phyloP scores from a whole-genome alignment of 2,329 filamentous ascomycete genomes.

The Lachnellula suecica region DNA sequence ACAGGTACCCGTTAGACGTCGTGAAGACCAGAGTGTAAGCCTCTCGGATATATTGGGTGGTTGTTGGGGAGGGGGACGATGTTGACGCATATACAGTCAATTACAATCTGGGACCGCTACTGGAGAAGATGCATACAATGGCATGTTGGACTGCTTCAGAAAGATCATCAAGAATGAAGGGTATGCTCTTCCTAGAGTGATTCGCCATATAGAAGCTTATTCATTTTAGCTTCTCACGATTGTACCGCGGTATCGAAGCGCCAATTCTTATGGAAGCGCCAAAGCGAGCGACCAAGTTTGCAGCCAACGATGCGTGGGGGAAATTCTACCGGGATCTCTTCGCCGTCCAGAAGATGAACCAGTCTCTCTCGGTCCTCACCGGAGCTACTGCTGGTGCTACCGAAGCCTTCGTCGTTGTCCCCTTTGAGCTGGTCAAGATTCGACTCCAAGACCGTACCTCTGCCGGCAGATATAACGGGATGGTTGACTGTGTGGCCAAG shows the following conservation, averaged over 20 bases:
- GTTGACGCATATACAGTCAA: conserved; percentile 57
- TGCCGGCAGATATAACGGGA: conserved; percentile 81
- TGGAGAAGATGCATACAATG: conserved; percentile 85
- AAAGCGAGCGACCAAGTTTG: conserved; percentile 97
- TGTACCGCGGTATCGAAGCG: conserved; percentile 94
- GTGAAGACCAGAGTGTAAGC: conserved; percentile 96
- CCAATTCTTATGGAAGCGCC: conserved; percentile 98
- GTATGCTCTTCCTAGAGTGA: too few relatives aligned
- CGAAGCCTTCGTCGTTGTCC: conserved; percentile 94
- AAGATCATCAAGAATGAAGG: conserved; percentile 91
- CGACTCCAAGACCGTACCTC: conserved; percentile 94
- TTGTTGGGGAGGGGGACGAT: background rate
- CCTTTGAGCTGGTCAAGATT: conserved; percentile 98
- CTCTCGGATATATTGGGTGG: conserved; percentile 1
- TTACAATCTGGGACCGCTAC: conserved; percentile 73
- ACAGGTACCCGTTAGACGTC: conserved; percentile 96
- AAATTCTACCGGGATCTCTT: conserved; percentile 89
- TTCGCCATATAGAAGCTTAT: too few relatives aligned
- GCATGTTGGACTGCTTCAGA: conserved; percentile 96
- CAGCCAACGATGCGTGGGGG: conserved; percentile 98
- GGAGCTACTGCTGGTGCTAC: conserved; percentile 94
- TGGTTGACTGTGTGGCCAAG: conserved; percentile 77
- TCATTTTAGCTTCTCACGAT: conserved; percentile 67
- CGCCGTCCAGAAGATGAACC: conserved; percentile 82
- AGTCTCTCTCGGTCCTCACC: conserved; percentile 87